Evolutionary conservation across 352 stramenopile species (phyloP), one percentile per base, ranked within the genome.

Genomic region (Pythium biforme): DNA sequence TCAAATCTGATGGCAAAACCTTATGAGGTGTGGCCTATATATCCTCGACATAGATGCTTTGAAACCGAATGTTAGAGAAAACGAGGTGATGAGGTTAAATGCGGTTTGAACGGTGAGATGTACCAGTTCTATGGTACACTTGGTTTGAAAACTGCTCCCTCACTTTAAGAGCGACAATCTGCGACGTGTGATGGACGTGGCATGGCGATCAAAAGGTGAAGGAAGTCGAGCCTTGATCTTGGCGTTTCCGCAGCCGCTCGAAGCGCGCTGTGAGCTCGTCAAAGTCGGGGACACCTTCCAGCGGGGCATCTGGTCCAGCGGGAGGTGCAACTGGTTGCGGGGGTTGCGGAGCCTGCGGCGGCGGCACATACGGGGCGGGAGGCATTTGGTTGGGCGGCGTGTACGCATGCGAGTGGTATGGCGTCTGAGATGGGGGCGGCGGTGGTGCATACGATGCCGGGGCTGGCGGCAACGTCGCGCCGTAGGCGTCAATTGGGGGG

Each of bases 231-330:
- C 82, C 68, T 17, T 72, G 70, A 49, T 89, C 79, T 70, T 90
- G 83, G 19, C 77, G 81, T 68, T 90, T 83, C 40, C 86, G 81
- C 59, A 98, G 75, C 7, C 81, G 83, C 43, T 97, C 87, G 69
- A 99, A 99, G 25, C 92, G 87, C 11, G 90, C 90, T 2, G 92
- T 96, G 55, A 99, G 84, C 66, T 98, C 90, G 55, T 97, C 88
- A 74, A 98, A 98, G 68, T 97, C 86, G 15, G 86, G 85, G 4
- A 92, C 71, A 7, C 76, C 84, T 22, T 81, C 77, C 10, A 20
- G 29, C 1, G 55, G 26, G 10, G 20, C 27, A 17, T 59, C 45
- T 10, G 66, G n/a, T 46, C 66, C 25, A 14, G 56, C 48, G 17
- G 37, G 27, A 50, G 62, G 34, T 26, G 43, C 59, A 3, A 27